Conservation (phyloP, 2,329 filamentous ascomycete genomes). For the Pyrenophora teres region DNA sequence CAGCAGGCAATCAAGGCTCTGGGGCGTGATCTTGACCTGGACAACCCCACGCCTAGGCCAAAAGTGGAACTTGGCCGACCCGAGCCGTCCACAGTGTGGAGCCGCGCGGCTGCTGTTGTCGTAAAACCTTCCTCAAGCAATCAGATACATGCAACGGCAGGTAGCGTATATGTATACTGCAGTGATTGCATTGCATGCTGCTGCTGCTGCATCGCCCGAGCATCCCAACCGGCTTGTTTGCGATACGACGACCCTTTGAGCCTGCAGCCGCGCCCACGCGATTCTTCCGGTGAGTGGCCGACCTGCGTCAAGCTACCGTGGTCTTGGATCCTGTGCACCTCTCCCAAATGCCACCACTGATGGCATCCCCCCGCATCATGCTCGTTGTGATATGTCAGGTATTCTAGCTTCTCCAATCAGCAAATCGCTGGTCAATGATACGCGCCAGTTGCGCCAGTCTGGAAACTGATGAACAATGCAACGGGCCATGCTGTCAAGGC, state of each 20-base stretch:
- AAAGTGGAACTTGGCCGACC: constrained; percentile 12
- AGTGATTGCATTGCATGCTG: constrained; percentile 7
- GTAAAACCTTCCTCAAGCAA: constrained; percentile 5
- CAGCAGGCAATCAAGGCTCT: background rate
- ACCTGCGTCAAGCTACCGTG: too few species aligned
- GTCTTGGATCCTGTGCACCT: too few species aligned
- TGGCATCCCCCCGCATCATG: too few species aligned
- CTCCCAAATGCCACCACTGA: too few species aligned
- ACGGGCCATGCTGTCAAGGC: background rate
- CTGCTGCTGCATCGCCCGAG: constrained; percentile 1
- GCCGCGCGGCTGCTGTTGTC: constrained; percentile 18
- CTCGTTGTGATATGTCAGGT: too few species aligned
- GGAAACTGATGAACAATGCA: background rate
- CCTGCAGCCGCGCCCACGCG: background rate
- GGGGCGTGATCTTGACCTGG: background rate
- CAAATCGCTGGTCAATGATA: background rate
- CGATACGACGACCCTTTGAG: too few species aligned
- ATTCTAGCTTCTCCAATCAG: background rate
- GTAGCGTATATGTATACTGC: background rate
- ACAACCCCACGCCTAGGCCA: constrained; percentile 1
- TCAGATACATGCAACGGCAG: too few species aligned
- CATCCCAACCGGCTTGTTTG: background rate
- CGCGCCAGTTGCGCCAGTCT: background rate
- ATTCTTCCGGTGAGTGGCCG: background rate
- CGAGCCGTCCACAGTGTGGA: constrained; percentile 13